Evolutionary conservation across 805 yeast species (phyloP).

Genomic region (Wickerhamiella occidentalis): DNA sequence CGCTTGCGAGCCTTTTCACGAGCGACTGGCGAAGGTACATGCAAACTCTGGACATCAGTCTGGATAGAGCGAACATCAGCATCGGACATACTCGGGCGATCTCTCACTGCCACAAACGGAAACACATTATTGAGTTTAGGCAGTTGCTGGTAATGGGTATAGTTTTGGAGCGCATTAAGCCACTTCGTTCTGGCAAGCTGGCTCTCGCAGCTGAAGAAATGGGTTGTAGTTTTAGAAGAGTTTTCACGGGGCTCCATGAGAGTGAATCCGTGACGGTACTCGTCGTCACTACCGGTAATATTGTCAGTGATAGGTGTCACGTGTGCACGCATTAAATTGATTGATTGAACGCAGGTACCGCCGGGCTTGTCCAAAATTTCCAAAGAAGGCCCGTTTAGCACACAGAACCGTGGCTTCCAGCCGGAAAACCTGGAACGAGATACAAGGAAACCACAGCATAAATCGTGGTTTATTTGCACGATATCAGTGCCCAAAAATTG

Average conservation of each 20-base stretch:
- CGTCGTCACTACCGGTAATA: conserved; percentile 7
- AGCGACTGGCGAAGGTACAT: neutral
- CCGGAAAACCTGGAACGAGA: conserved; percentile 9
- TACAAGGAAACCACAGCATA: conserved; percentile 6
- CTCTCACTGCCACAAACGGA: conserved; percentile 4
- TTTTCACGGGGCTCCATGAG: conserved; percentile 7
- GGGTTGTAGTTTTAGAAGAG: neutral
- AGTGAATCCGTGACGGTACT: conserved; percentile 11
- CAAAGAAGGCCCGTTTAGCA: conserved; percentile 10
- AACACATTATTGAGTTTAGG: neutral
- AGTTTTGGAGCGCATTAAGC: conserved; percentile 1
- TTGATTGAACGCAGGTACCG: neutral
- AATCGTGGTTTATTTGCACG: neutral
- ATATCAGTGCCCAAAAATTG: conserved; percentile 7
- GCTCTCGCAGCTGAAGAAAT: conserved; percentile 7
- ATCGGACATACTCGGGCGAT: neutral
- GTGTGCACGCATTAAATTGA: conserved; percentile 3
- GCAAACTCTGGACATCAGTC: neutral
- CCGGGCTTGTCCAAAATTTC: conserved; percentile 9
- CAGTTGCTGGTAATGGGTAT: neutral
- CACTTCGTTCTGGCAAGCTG: neutral
- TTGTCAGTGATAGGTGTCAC: conserved; percentile 5
- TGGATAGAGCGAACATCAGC: neutral
- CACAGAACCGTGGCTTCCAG: conserved; percentile 10
- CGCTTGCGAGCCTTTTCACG: conserved; percentile 2